Base-by-base conservation (phyloP, 768 basidiomycete genomes). In the Suillus brevipes region DNA sequence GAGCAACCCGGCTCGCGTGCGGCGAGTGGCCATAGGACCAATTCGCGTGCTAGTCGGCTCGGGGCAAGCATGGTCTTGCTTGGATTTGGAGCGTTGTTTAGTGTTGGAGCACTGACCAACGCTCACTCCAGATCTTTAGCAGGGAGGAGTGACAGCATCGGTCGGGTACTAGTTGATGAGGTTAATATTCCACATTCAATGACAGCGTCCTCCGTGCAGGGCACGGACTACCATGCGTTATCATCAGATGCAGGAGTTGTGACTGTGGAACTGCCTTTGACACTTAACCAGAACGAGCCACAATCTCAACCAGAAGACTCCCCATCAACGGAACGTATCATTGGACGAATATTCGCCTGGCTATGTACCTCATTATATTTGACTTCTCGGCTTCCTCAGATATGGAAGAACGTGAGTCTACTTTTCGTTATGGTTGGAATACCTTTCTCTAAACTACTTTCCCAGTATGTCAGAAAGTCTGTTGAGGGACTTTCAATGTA, bases 291-390 rank as follows among this genome's bases (percentile, higher is more conserved):
- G 31, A 14, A 36, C 28, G 31, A 31, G 57, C 62, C 62, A 37
- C 71, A 60, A 55, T 49, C 12, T 62, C 60, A 63, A 56, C 71
- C 70, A 43, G 70, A 76, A 53, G 10, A 72, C 73, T 49, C 68
- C 57, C 61, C 69, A 55, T 63, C 73, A 14, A 76, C 74, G 61
- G 85, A 95, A 71, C 89, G 86, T 57, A 73, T 95, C 31, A 78
- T 99, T 58, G 97, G 97, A 1, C 89, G 97, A 3, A 86, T 95
- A 62, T 95, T 91, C 62, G 96, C 97, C 10, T 99, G 97, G 97
- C 73, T 90, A 23, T 98, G 97, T 74, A 95, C 96, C 2, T 92
- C 88, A 0, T 80, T 98, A 18, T 99, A 99, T 77, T 80, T 99
- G 42, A 98, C 97, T 4, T 93, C 91, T 4, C 87, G 97, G 65